These are phyloP conservation scores for Dendrothele bispora DNA, from an alignment of 768 basidiomycete species.

Conservation along the genomic window DNA sequence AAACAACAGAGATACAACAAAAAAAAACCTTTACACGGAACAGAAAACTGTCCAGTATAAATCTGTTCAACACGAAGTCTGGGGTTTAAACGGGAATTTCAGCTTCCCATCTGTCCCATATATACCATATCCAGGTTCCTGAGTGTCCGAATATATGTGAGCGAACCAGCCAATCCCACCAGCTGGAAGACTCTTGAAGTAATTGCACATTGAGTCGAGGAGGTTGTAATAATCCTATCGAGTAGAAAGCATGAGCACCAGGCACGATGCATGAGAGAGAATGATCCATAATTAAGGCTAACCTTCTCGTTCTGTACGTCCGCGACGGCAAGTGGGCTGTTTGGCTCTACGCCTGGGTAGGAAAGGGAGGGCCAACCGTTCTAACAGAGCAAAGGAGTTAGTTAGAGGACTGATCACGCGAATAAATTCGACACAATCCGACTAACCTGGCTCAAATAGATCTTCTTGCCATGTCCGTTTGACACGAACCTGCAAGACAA, in stretches of 20 bases:
- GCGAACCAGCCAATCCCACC: constrained; percentile 83
- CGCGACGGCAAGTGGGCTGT: constrained; percentile 60
- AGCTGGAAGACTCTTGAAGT: constrained; percentile 56
- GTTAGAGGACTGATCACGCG: neutral
- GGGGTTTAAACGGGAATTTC: constrained; percentile 7
- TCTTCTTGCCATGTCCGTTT: constrained; percentile 70
- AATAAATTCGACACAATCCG: neutral
- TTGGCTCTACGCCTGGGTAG: constrained; percentile 61
- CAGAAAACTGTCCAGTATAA: too few relatives aligned
- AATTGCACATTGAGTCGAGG: constrained; percentile 61
- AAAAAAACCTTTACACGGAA: too few relatives aligned
- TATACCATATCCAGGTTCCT: constrained; percentile 45
- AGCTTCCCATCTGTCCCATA: constrained; percentile 1
- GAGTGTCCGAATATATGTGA: constrained; percentile 70
- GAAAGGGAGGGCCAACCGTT: constrained; percentile 79
- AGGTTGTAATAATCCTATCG: constrained; percentile 59
- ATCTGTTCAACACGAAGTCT: constrained; percentile 7
- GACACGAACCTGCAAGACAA: constrained; percentile 42
- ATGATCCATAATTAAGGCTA: constrained; percentile 18
- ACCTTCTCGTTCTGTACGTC: constrained; percentile 64
- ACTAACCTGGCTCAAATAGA: constrained; percentile 67
- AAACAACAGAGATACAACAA: too few relatives aligned
- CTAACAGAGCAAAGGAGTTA: constrained; percentile 30
- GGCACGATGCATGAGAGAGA: too few relatives aligned
- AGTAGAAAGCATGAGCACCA: too few relatives aligned